Percentiles rank a stretch among this genome's conserved stretches.
These are phyloP conservation scores for Parietaria judaica DNA, from an alignment of 306 rosid genomes.

Conservation along the genomic window DNA sequence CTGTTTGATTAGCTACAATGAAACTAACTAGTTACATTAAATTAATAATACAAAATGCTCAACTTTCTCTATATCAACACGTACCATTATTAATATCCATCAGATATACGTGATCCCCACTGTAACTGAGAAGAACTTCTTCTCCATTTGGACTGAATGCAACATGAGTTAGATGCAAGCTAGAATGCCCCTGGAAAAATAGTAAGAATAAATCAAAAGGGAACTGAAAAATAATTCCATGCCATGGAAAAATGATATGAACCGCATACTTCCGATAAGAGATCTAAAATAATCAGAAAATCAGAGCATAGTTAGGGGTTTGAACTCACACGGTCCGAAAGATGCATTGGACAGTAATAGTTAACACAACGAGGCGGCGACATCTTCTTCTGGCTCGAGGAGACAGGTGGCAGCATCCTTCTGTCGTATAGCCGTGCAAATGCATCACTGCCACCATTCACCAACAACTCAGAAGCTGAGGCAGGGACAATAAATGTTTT, in stretches of 20 bases:
- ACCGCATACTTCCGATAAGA: too few species aligned
- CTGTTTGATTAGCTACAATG: not conserved
- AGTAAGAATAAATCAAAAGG: not conserved
- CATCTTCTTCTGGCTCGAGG: constrained; percentile 64
- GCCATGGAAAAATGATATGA: not conserved
- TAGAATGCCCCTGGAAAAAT: constrained; percentile 58
- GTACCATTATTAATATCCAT: constrained; percentile 81
- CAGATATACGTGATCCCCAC: constrained; percentile 94
- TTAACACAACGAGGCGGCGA: constrained; percentile 88
- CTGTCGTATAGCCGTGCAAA: constrained; percentile 96
- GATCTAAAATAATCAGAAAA: too few species aligned
- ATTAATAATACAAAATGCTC: not conserved
- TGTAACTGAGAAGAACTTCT: constrained; percentile 95
- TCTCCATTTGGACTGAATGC: constrained; percentile 89
- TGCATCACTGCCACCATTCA: constrained; percentile 65
- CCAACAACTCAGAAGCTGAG: constrained; percentile 18
- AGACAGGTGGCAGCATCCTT: constrained; percentile 84
- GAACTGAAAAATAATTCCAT: not conserved
- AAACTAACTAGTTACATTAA: too few species aligned
- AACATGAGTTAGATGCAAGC: constrained; percentile 87
- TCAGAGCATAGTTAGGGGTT: too few species aligned
- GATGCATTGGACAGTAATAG: constrained; percentile 98
- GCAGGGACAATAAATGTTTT: constrained; percentile 7
- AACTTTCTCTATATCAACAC: constrained; percentile 3
- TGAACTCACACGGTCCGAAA: constrained; percentile 79